Evolutionary conservation across 1,284 basidiomycete genomes (phyloP).

Genomic region (Papiliotrema terrestris): DNA sequence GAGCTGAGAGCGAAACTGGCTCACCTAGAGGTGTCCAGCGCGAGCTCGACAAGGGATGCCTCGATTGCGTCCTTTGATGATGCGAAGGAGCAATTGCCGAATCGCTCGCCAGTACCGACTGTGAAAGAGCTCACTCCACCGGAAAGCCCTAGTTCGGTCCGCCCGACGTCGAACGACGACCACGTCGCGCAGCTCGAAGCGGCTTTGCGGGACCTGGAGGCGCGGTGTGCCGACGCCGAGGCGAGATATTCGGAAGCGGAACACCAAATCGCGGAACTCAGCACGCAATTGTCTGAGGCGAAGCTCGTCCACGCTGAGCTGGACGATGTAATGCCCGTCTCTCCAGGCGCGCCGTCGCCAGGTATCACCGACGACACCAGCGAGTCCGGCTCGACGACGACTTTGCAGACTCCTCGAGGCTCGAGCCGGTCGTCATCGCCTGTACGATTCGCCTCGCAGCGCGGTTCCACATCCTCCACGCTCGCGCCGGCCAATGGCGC

Average conservation of each 20-base stretch:
- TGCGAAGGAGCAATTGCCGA: neutral
- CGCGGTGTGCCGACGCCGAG: conserved; percentile 71
- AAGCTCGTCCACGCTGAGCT: conserved; percentile 54
- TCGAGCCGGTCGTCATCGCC: conserved; percentile 20
- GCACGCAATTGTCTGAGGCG: conserved; percentile 74
- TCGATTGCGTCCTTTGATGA: neutral
- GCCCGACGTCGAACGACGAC: neutral
- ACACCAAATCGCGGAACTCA: conserved; percentile 79
- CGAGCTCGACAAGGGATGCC: neutral
- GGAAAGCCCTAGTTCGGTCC: conserved; percentile 9
- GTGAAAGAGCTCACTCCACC: conserved; percentile 17
- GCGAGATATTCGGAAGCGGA: conserved; percentile 84
- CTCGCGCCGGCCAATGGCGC: conserved; percentile 6
- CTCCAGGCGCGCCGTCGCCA: conserved; percentile 10
- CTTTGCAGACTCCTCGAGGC: conserved; percentile 18
- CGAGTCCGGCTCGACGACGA: conserved; percentile 12
- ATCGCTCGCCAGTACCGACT: conserved; percentile 4
- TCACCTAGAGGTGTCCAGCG: neutral
- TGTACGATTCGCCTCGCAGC: conserved; percentile 2
- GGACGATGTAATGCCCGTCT: conserved; percentile 20
- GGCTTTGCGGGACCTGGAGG: conserved; percentile 71
- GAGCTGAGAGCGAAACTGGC: conserved; percentile 12
- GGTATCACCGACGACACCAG: conserved; percentile 12
- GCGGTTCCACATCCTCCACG: conserved; percentile 21
- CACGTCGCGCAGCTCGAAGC: conserved; percentile 56